These are phyloP conservation scores for Talaromyces thailandensis DNA, from an alignment of 495 filamentous ascomycete species.

Conservation along the genomic window DNA sequence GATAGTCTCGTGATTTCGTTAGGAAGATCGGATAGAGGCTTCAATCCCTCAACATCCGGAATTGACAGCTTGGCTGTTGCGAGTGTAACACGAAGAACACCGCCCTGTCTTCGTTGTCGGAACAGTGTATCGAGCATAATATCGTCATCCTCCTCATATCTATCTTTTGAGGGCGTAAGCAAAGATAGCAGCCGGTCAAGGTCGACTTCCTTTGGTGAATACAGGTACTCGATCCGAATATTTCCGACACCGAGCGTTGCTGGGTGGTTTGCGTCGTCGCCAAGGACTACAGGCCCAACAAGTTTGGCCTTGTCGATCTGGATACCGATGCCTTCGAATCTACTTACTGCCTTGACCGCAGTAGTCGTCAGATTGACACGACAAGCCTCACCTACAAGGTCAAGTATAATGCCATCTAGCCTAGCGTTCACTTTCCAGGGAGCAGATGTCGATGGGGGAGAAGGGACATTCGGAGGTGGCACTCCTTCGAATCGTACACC, in stretches of 20 bases:
- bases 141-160: constrained; percentile 86
- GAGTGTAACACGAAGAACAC: constrained; percentile 66
- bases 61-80: constrained; percentile 50
- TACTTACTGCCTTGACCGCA: constrained; percentile 67
- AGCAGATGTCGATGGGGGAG: constrained; percentile 15
- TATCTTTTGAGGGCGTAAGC: constrained; percentile 84
- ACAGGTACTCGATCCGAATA: constrained; percentile 65
- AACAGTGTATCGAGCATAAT: constrained; percentile 90
- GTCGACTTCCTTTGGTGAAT: constrained; percentile 66
- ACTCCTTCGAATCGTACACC: constrained; percentile 66
- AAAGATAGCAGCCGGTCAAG: constrained; percentile 74
- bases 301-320: constrained; percentile 68
- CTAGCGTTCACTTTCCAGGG: constrained; percentile 64
- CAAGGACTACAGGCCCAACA: constrained; percentile 53
- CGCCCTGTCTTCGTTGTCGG: constrained; percentile 80
- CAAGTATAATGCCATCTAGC: constrained; percentile 64
- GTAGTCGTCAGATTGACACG: constrained; percentile 65
- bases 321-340: constrained; percentile 58
- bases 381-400: constrained; percentile 68
- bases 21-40: constrained; percentile 55
- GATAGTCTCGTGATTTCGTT: constrained; percentile 74
- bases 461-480: constrained; percentile 6
- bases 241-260: constrained; percentile 47
- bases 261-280: constrained; percentile 37
- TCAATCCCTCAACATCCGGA: constrained; percentile 48